Base-by-base conservation (phyloP, 345 rosid species). In the Camelina neglecta region DNA sequence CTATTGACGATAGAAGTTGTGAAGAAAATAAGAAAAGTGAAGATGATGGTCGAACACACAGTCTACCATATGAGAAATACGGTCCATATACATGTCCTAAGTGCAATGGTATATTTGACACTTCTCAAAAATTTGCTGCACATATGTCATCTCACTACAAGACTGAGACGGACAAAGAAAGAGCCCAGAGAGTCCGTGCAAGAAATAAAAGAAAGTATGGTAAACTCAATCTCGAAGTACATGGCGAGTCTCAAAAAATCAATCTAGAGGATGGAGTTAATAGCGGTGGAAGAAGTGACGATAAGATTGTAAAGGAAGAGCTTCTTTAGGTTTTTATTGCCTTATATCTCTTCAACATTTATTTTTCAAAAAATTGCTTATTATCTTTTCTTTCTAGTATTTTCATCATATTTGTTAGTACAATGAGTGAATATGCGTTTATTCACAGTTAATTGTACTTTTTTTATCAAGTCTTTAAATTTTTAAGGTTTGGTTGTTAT, bases 31-130 rank as follows among this genome's bases (percentile, higher is more conserved):
- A 60, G 12, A 50, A 20, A 29, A 59, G n/a, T 23, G 57, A 54
- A 7, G 41, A 51, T 6, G 74, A 68, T 68, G 75, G 79, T 33
- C 64, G 65, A 15, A 75, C 58, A 2, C 79, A 69, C 62, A 76
- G 79, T 47, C 6, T 69, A 53, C 70, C 64, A 0, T 44, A n/a
- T 62, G 41, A 61, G 20, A 69, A 69, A n/a, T 44, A 76, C 0
- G 79, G 70, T 29, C 75, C 79, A 16, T 76, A 76, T 54, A 69
- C 69, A 23, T 76, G 79, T 61, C 70, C 79, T 0, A 76, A 44
- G 20, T 76, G 79, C 47, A 35, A 21, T 0, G 6, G 39, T 20
- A 23, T 76, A 20, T 76, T 60, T 31, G 74, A 68, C 3, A 69
- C 79, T 60, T 76, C 75, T 33, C 75, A 69, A 7, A 69, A 44